Conservation (phyloP, 345 rosid genomes). For the Passiflora organensis region DNA sequence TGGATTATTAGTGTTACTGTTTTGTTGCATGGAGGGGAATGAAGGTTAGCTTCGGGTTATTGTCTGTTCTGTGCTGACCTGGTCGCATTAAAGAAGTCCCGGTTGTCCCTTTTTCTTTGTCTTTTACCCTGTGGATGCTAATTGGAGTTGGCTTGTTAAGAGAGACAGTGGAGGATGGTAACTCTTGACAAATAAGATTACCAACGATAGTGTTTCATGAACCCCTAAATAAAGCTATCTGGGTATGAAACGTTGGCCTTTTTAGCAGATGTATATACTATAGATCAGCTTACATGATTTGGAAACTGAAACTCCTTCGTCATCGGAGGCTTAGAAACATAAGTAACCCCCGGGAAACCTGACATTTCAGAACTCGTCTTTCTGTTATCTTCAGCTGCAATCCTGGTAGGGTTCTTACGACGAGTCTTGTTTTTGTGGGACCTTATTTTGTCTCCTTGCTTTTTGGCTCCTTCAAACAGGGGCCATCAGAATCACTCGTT, state of each 20-base stretch:
- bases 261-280: no score
- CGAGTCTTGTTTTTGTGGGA: constrained; percentile 5
- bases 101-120: neutral
- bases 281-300: neutral
- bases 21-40: neutral
- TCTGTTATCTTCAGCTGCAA: constrained; percentile 20
- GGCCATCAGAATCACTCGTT: neutral
- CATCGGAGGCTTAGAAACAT: neutral
- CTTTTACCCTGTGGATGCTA: neutral
- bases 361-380: neutral
- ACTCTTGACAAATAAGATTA: neutral
- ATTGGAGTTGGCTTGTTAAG: neutral
- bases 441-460: constrained; percentile 3
- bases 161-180: neutral
- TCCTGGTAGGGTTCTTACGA: constrained; percentile 14
- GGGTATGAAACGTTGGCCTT: no score
- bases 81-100: neutral
- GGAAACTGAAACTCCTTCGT: neutral
- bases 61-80: neutral
- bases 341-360: neutral
- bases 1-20: neutral
- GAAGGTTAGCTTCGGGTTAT: neutral
- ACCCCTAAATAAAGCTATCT: no score
- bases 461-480: neutral
- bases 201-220: no score